phyloP scores from a whole-genome alignment of 192 early-diverging fungal species.

The Mortierella claussenii region DNA sequence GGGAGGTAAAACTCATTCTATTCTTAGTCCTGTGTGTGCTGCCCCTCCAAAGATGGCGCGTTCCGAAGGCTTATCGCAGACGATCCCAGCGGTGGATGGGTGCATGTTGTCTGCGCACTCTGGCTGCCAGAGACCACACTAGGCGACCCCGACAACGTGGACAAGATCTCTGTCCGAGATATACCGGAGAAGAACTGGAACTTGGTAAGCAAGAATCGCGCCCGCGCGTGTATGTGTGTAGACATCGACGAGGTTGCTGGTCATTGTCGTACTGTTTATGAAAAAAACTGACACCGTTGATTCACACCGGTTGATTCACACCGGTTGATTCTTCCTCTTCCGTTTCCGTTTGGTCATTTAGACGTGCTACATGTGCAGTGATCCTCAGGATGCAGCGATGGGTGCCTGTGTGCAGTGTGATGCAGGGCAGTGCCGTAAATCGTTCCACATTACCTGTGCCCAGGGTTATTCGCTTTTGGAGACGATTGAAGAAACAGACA shows the following conservation, averaged over 20 bases:
- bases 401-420: conserved; percentile 63
- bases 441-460: conserved; percentile 61
- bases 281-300: too few species aligned
- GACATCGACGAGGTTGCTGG: too few species aligned
- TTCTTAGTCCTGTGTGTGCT: conserved; percentile 56
- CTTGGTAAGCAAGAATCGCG: too few species aligned
- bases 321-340: neutral
- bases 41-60: conserved; percentile 57
- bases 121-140: conserved; percentile 62
- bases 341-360: conserved; percentile 7
- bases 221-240: too few species aligned
- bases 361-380: conserved; percentile 57
- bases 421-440: conserved; percentile 59
- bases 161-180: conserved; percentile 50
- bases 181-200: conserved; percentile 62
- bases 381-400: conserved; percentile 43
- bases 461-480: conserved; percentile 57
- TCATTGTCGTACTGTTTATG: too few species aligned
- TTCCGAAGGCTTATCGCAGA: conserved; percentile 53
- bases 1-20: conserved; percentile 16
- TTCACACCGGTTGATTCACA: too few species aligned
- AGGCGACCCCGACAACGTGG: conserved; percentile 49
- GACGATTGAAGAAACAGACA: conserved; percentile 56
- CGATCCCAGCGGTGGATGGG: conserved; percentile 51
- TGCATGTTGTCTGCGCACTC: conserved; percentile 61